These are phyloP conservation scores for Gaeumannomyces sp. DNA, from an alignment of 2,329 filamentous ascomycete species.

Conservation along the genomic window DNA sequence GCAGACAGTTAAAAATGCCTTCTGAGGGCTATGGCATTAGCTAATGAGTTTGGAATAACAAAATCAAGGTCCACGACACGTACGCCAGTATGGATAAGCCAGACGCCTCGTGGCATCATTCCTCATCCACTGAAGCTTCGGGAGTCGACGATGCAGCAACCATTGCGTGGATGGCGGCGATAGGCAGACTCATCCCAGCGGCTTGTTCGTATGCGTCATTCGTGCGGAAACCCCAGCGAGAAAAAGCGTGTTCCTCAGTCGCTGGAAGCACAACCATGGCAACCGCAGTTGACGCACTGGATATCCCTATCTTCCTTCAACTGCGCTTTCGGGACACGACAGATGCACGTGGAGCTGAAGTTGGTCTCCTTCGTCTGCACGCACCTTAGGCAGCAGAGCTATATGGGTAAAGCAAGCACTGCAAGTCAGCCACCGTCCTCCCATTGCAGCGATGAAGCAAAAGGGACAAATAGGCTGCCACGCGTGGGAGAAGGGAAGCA, in stretches of 20 bases:
- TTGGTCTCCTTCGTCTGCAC: conserved; percentile 99
- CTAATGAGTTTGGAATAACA: neutral
- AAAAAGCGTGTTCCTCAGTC: conserved; percentile 48
- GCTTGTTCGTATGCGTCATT: neutral
- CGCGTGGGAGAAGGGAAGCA: neutral
- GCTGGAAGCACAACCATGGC: conserved; percentile 79
- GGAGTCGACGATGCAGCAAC: neutral
- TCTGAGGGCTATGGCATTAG: conserved; percentile 4
- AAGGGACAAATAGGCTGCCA: neutral
- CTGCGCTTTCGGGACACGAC: conserved; percentile 82
- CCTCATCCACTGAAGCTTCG: neutral
- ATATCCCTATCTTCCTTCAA: conserved; percentile 87
- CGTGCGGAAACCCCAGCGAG: neutral
- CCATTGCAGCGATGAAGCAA: neutral
- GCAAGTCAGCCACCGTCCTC: neutral
- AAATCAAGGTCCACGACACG: conserved; percentile 7
- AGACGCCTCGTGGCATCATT: neutral
- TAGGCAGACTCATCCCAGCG: neutral
- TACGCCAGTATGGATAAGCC: conserved; percentile 4
- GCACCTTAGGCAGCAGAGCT: conserved; percentile 91
- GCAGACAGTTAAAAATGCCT: neutral
- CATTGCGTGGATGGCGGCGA: neutral
- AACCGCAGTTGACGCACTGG: conserved; percentile 93
- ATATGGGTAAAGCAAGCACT: conserved; percentile 3
- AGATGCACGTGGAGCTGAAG: conserved; percentile 96